Evolutionary conservation across 1,139 yeast genomes (phyloP).

Genomic region (Hemisphaericaspora subhashii): DNA sequence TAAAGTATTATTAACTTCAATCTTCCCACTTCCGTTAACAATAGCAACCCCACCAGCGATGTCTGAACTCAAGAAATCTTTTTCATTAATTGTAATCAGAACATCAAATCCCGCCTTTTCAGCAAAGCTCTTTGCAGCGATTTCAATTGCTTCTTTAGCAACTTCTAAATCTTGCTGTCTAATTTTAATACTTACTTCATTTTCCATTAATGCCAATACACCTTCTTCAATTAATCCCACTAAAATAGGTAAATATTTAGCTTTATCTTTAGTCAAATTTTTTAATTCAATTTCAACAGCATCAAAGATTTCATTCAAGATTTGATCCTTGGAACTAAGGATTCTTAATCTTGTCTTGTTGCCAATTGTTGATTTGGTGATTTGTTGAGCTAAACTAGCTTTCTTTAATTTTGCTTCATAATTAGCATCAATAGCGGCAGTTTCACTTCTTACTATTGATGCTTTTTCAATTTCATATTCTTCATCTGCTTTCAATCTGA

Average conservation of each 20-base stretch:
- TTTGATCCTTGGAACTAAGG: slow-evolving; percentile 81
- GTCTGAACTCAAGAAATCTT: slow-evolving; percentile 55
- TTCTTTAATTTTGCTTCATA: slow-evolving; percentile 87
- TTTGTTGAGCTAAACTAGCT: slow-evolving; percentile 90
- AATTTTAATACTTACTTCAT: slow-evolving; percentile 60
- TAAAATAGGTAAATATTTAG: slow-evolving; percentile 67
- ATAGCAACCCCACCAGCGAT: slow-evolving; percentile 85
- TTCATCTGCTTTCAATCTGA: slow-evolving; percentile 93
- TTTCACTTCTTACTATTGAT: slow-evolving; percentile 87
- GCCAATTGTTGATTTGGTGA: slow-evolving; percentile 90
- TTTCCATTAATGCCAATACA: slow-evolving; percentile 71
- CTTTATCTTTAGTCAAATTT: slow-evolving; percentile 45
- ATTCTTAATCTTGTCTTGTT: slow-evolving; percentile 93
- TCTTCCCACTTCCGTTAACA: slow-evolving; percentile 71
- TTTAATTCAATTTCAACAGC: slow-evolving; percentile 65
- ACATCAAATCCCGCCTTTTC: slow-evolving; percentile 54
- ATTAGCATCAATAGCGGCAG: slow-evolving; percentile 78
- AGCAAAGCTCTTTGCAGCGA: slow-evolving; percentile 65
- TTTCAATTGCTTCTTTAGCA: slow-evolving; percentile 62
- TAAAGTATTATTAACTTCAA: slow-evolving; percentile 87
- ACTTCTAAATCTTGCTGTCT: slow-evolving; percentile 66
- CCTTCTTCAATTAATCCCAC: slow-evolving; percentile 85
- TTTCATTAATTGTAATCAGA: slow-evolving; percentile 54
- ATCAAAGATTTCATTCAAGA: slow-evolving; percentile 71
- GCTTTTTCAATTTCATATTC: slow-evolving; percentile 98